Evolutionary conservation across 805 yeast genomes (phyloP).

Genomic region (Wickerhamomyces hampshirensis): DNA sequence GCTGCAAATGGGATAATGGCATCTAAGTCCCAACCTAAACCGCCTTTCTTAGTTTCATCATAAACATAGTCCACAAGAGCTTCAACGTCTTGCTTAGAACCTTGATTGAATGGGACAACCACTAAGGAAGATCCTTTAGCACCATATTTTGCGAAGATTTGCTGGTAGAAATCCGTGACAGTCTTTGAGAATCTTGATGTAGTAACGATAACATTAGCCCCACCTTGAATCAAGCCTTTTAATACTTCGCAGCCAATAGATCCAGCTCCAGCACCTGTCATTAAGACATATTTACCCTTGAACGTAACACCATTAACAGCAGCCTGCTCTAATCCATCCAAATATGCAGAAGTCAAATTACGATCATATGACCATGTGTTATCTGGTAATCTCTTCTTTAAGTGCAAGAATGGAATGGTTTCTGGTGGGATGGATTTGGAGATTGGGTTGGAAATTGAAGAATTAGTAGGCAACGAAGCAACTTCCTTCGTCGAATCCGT

Average conservation of each 20-base stretch:
- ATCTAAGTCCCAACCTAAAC: constrained; percentile 97
- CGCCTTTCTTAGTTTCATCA: constrained; percentile 76
- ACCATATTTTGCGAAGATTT: constrained; percentile 88
- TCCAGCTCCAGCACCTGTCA: constrained; percentile 99
- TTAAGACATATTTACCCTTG: constrained; percentile 80
- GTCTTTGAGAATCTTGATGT: constrained; percentile 92
- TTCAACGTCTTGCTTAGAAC: constrained; percentile 89
- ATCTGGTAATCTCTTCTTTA: constrained; percentile 67
- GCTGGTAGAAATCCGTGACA: constrained; percentile 94
- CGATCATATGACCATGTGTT: constrained; percentile 86
- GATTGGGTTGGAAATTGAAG: constrained; percentile 67
- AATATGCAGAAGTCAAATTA: constrained; percentile 66
- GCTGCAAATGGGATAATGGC: constrained; percentile 97
- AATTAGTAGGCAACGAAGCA: constrained; percentile 73
- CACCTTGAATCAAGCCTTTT: constrained; percentile 94
- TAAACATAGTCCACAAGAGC: constrained; percentile 83
- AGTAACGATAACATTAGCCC: constrained; percentile 95
- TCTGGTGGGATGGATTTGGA: constrained; percentile 71
- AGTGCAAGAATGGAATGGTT: constrained; percentile 91
- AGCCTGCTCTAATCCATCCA: constrained; percentile 89
- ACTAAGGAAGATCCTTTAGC: constrained; percentile 86
- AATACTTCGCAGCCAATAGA: constrained; percentile 97
- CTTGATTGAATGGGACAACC: constrained; percentile 99
- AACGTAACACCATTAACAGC: constrained; percentile 92
- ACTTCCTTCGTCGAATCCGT: constrained; percentile 67